Percentiles rank a stretch among this genome's conserved stretches.
These are phyloP conservation scores for Choanephora cucurbitarum DNA, from an alignment of 371 early-diverging fungal genomes.

Conservation along the genomic window DNA sequence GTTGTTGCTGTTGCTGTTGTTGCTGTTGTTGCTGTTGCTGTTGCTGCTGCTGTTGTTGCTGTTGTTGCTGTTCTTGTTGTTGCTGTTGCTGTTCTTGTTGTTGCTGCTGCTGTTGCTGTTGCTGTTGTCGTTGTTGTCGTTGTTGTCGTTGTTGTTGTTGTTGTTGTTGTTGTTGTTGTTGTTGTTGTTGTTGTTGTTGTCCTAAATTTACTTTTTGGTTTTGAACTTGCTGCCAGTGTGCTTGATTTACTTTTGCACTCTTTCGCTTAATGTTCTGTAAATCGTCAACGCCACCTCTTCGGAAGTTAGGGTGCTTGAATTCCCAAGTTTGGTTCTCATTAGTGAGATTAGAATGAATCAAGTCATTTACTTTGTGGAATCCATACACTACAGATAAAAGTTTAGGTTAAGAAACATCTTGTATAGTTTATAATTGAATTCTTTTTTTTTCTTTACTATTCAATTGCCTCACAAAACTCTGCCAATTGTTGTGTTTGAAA, in stretches of 20 bases:
- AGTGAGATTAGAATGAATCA: constrained; percentile 59
- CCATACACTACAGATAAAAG: constrained; percentile 51
- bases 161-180: constrained; percentile 1
- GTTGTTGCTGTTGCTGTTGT: not conserved
- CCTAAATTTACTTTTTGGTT: not conserved
- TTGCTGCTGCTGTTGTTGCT: not conserved
- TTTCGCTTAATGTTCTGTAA: constrained; percentile 68
- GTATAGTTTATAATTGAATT: too few relatives aligned
- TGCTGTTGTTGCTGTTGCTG: not conserved
- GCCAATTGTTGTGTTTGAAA: constrained; percentile 88
- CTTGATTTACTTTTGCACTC: constrained; percentile 48
- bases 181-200: constrained; percentile 14
- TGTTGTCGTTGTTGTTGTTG: constrained; percentile 8
- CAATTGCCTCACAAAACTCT: constrained; percentile 84
- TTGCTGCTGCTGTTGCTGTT: constrained; percentile 11
- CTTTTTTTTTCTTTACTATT: constrained; percentile 57
- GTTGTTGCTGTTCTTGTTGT: not conserved
- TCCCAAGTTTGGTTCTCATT: constrained; percentile 72
- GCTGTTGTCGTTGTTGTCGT: not conserved
- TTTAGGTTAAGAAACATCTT: not conserved
- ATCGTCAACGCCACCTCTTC: constrained; percentile 56
- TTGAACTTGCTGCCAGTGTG: constrained; percentile 8
- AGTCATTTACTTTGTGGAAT: constrained; percentile 64
- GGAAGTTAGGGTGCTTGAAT: constrained; percentile 68
- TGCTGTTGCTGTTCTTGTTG: constrained; percentile 7